Conservation (phyloP, 352 stramenopile species). For the Phytopythium kandeliae region DNA sequence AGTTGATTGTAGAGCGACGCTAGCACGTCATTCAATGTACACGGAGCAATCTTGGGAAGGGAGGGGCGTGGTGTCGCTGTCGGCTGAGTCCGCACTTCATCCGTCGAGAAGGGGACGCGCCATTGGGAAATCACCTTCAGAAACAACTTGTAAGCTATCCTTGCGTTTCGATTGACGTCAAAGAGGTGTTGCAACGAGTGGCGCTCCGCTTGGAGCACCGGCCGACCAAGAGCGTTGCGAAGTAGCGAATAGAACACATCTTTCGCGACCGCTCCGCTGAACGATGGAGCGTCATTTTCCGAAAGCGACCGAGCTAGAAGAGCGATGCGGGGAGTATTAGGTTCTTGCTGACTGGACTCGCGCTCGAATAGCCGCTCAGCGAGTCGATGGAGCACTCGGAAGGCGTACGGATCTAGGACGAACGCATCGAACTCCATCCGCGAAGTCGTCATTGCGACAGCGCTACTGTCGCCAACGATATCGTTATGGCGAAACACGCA, state of each 20-base stretch:
- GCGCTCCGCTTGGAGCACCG: slow-evolving; percentile 24
- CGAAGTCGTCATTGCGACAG: slow-evolving; percentile 37
- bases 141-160: slow-evolving; percentile 69
- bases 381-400: slow-evolving; percentile 26
- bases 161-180: slow-evolving; percentile 48
- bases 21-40: slow-evolving; percentile 25
- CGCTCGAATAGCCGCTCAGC: slow-evolving; percentile 25
- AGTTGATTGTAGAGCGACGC: slow-evolving; percentile 56
- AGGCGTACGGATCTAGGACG: slow-evolving; percentile 47
- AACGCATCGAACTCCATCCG: slow-evolving; percentile 81
- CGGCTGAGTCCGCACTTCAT: neutral
- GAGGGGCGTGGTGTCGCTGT: no score
- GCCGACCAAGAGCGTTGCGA: slow-evolving; percentile 20
- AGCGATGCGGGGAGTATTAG: slow-evolving; percentile 32
- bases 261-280: slow-evolving; percentile 22
- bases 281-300: slow-evolving; percentile 16
- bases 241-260: slow-evolving; percentile 26
- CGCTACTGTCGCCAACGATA: neutral
- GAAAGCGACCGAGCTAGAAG: slow-evolving; percentile 43
- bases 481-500: slow-evolving; percentile 38
- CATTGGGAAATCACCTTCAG: slow-evolving; percentile 69
- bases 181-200: slow-evolving; percentile 60
- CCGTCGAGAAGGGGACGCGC: slow-evolving; percentile 1
- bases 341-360: slow-evolving; percentile 6
- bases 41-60: neutral